Conservation (phyloP, 176 grass and related monocot genomes). For the Miscanthus lutarioriparius region DNA sequence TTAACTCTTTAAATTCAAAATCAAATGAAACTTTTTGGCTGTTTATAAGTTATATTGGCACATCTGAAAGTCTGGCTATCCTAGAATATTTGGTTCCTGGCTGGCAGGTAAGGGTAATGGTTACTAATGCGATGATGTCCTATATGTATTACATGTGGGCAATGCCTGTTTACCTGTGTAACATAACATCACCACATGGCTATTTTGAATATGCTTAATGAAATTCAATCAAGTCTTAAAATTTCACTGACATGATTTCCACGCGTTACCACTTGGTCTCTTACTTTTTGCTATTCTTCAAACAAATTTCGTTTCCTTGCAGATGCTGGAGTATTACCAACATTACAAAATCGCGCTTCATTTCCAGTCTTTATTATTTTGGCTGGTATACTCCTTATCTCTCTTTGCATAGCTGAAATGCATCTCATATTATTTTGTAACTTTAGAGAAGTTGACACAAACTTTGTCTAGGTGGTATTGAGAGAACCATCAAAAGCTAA, state of each 20-base stretch:
- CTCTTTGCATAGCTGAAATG: conserved; percentile 25
- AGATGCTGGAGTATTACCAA: conserved; percentile 99
- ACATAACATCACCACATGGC: neutral
- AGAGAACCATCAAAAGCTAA: conserved; percentile 91
- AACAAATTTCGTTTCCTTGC: conserved; percentile 41
- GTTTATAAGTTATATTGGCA: neutral
- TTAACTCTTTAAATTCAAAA: neutral
- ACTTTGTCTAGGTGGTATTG: conserved; percentile 61
- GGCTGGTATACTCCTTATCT: conserved; percentile 73
- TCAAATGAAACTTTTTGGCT: neutral
- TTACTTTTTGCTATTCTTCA: conserved; percentile 30
- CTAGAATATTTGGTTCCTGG: neutral
- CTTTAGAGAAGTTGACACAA: conserved; percentile 32
- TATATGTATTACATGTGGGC: neutral
- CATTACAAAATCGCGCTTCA: conserved; percentile 81
- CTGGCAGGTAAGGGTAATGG: neutral
- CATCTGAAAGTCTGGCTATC: neutral
- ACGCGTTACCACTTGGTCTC: neutral
- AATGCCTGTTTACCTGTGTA: neutral
- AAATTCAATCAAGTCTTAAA: conserved; percentile 13
- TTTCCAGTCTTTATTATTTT: conserved; percentile 96
- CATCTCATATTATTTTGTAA: conserved; percentile 17
- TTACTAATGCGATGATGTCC: neutral
- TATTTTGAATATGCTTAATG: conserved; percentile 22
- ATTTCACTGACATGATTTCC: conserved; percentile 17